phyloP scores from a whole-genome alignment of 352 stramenopile genomes.

The Phytophthora fragariaefolia region DNA sequence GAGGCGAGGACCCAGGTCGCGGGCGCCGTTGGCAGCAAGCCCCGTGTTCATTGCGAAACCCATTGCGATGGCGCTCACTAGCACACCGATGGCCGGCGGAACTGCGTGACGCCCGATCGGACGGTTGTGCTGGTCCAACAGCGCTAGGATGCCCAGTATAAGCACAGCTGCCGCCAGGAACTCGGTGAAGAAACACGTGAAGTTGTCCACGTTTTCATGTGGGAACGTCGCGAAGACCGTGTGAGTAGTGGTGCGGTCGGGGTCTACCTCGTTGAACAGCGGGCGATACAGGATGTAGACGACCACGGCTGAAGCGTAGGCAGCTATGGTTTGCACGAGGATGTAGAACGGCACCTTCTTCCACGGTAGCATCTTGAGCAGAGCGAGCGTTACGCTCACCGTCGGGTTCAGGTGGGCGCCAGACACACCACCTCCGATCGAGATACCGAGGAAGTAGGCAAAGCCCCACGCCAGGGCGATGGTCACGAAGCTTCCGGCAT shows the following conservation, averaged over 20 bases:
- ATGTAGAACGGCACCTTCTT: conserved; percentile 55
- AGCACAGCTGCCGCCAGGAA: conserved; percentile 52
- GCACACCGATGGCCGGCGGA: conserved; percentile 72
- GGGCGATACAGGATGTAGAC: conserved; percentile 61
- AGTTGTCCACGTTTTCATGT: conserved; percentile 38
- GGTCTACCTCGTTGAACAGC: conserved; percentile 51
- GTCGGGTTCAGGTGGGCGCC: conserved; percentile 65
- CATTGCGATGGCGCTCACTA: conserved; percentile 78
- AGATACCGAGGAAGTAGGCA: conserved; percentile 61
- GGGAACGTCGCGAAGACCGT: conserved; percentile 51
- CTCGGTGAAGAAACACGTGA: conserved; percentile 49
- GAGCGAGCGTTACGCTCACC: conserved; percentile 52
- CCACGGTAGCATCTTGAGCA: conserved; percentile 51
- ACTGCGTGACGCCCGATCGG: conserved; percentile 70
- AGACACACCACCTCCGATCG: conserved; percentile 47
- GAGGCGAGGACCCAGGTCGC: conserved; percentile 70
- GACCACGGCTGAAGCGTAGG: conserved; percentile 45
- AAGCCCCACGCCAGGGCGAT: conserved; percentile 64
- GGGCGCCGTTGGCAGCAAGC: conserved; percentile 75
- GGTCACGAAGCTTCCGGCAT: conserved; percentile 54
- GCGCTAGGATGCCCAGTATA: conserved; percentile 67
- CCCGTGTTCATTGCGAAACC: conserved; percentile 85
- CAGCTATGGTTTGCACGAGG: conserved; percentile 44
- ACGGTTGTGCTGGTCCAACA: conserved; percentile 81
- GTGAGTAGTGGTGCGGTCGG: conserved; percentile 35